Conservation (phyloP, 352 stramenopile species). For the Phytophthora ohioensis region DNA sequence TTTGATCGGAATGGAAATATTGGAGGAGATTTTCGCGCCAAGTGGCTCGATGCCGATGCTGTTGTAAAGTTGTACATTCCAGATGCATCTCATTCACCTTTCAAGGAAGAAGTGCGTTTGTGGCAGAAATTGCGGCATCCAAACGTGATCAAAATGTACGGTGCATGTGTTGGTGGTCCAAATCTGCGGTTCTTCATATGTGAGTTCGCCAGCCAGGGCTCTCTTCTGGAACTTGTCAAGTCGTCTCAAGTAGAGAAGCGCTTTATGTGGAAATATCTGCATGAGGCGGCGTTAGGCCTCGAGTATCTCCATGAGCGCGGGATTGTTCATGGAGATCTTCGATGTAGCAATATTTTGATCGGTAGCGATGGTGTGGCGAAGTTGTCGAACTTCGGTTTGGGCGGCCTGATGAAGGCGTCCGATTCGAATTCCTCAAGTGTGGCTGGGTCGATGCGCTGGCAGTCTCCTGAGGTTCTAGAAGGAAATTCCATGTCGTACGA, state of each 20-base stretch:
- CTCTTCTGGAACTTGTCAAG: conserved; percentile 9
- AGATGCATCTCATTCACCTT: not conserved
- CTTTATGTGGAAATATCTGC: conserved; percentile 9
- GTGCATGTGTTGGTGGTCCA: conserved; percentile 12
- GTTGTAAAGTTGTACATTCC: conserved; percentile 22
- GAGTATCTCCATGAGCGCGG: conserved; percentile 17
- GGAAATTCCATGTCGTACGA: not conserved
- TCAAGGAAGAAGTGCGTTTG: conserved; percentile 10
- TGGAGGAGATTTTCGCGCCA: conserved; percentile 17
- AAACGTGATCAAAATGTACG: conserved; percentile 37
- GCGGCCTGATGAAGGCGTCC: not conserved
- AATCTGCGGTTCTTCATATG: conserved; percentile 25
- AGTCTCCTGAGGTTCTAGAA: conserved; percentile 20
- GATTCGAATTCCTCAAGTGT: not conserved
- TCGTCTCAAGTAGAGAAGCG: no score
- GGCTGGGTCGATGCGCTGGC: conserved; percentile 11
- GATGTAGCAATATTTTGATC: conserved; percentile 14
- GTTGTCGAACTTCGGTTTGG: conserved; percentile 11
- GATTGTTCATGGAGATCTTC: conserved; percentile 13
- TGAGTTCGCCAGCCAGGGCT: conserved; percentile 16
- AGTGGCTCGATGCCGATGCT: conserved; percentile 29
- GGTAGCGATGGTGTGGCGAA: conserved; percentile 8
- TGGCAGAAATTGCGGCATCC: conserved; percentile 28
- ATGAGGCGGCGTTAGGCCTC: conserved; percentile 22
- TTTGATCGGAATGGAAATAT: not conserved